A percentile compares a stretch with the other conserved stretches of the same genome.
Evolutionary conservation across 164 flowering plant species (phyloP).

Genomic region (Hamamelis virginiana): DNA sequence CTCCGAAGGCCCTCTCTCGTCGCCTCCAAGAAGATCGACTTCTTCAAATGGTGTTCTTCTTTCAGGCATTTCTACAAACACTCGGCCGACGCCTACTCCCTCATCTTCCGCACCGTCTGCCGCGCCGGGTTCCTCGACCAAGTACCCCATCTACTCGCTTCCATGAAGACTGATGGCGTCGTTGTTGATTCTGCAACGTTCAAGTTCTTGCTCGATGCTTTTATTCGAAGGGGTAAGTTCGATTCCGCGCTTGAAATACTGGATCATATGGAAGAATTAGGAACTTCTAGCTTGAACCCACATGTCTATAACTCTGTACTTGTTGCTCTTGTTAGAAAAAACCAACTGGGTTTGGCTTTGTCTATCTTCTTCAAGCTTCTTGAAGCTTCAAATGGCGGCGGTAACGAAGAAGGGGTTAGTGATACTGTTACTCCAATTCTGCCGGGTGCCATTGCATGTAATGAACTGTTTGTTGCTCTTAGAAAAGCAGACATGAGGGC

Average conservation of each 20-base stretch:
- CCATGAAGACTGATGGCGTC: constrained; percentile 64
- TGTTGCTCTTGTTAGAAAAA: constrained; percentile 63
- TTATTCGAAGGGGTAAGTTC: constrained; percentile 52
- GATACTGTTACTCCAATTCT: background rate
- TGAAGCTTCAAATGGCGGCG: constrained; percentile 24
- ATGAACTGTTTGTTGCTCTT: constrained; percentile 68
- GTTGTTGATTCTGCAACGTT: constrained; percentile 53
- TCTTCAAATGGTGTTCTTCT: constrained; percentile 84
- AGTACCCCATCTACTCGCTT: constrained; percentile 41
- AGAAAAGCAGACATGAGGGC: constrained; percentile 58
- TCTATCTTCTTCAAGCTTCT: constrained; percentile 63
- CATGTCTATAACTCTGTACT: constrained; percentile 60
- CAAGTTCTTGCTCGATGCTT: constrained; percentile 62
- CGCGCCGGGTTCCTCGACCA: constrained; percentile 43
- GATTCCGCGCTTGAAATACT: constrained; percentile 65
- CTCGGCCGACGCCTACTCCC: constrained; percentile 56
- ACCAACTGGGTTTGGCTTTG: constrained; percentile 60
- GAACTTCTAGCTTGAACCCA: constrained; percentile 30
- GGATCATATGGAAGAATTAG: constrained; percentile 64
- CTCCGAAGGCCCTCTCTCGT: constrained; percentile 51
- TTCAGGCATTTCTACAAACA: constrained; percentile 50
- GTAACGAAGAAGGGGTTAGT: background rate
- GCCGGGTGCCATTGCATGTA: constrained; percentile 55
- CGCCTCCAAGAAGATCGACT: constrained; percentile 56
- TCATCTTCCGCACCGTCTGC: constrained; percentile 47